Evolutionary conservation across 1,284 basidiomycete genomes (phyloP).

Genomic region (Malassezia psittaci): DNA sequence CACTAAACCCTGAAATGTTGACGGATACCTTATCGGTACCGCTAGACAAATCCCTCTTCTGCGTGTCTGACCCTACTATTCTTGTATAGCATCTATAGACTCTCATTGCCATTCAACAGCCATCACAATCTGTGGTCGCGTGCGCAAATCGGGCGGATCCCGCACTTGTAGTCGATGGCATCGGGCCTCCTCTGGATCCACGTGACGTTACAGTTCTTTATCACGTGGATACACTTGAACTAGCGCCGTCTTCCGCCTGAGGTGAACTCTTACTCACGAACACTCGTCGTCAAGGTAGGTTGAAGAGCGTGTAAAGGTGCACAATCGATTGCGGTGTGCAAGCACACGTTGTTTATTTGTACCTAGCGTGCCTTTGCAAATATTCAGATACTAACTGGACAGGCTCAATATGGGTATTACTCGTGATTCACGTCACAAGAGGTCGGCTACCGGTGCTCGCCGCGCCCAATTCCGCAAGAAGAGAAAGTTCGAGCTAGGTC

Average conservation of each 20-base stretch:
- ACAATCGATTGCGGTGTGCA: not conserved
- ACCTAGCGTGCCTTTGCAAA: not conserved
- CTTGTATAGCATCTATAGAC: too few species aligned
- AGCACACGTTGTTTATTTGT: not conserved
- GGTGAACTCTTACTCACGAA: conserved; percentile 13
- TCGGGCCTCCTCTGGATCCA: too few species aligned
- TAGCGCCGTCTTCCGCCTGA: conserved; percentile 9
- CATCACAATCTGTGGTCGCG: not conserved
- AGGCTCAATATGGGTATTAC: conserved; percentile 47
- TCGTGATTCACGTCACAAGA: conserved; percentile 48
- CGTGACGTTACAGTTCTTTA: conserved; percentile 5
- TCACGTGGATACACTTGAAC: conserved; percentile 7
- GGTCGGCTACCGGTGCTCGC: conserved; percentile 45
- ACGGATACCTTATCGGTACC: too few species aligned
- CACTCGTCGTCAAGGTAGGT: conserved; percentile 18
- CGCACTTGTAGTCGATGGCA: too few species aligned
- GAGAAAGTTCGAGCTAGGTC: conserved; percentile 47
- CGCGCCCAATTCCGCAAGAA: conserved; percentile 47
- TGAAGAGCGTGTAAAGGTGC: not conserved
- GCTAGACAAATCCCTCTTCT: too few species aligned
- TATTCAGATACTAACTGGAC: conserved; percentile 1
- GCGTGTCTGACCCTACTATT: too few species aligned
- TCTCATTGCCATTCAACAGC: too few species aligned
- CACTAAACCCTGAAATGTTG: conserved; percentile 4
- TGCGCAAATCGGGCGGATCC: not conserved